These are phyloP conservation scores for Ochromonas danica DNA, from an alignment of 108 stramenopile species.

Conservation along the genomic window DNA sequence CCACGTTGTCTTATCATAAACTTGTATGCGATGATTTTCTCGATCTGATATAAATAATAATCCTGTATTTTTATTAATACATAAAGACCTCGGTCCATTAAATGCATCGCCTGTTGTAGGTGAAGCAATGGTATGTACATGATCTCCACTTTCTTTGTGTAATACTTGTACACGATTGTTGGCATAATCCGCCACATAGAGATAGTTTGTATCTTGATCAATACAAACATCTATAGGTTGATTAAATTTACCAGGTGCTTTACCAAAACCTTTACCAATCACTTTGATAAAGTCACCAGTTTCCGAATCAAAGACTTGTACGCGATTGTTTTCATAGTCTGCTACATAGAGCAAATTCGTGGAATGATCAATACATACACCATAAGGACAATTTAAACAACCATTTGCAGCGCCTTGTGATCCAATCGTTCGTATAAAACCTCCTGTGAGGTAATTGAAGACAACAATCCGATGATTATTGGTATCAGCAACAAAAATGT, in stretches of 20 bases:
- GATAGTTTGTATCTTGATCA: constrained; percentile 2
- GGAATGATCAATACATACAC: constrained; percentile 10
- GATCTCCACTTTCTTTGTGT: background rate
- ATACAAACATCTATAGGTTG: constrained; percentile 23
- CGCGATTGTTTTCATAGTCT: constrained; percentile 19
- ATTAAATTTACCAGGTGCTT: background rate
- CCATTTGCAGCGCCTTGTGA: background rate
- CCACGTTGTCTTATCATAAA: background rate
- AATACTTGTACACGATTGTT: constrained; percentile 20
- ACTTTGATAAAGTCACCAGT: constrained; percentile 13
- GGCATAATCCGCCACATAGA: constrained; percentile 5
- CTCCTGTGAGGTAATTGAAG: constrained; percentile 6
- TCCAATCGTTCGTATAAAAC: background rate
- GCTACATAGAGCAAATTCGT: constrained; percentile 6
- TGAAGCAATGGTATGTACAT: background rate
- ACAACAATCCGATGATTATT: constrained; percentile 27
- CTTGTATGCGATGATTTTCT: constrained; percentile 21
- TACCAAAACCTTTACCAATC: background rate
- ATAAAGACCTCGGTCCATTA: background rate
- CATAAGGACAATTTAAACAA: constrained; percentile 6
- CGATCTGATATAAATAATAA: constrained; percentile 7
- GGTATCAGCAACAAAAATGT: constrained; percentile 10
- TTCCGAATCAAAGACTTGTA: constrained; percentile 6
- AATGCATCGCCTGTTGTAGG: background rate
- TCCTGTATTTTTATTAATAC: background rate